Evolutionary conservation across 2,329 filamentous ascomycete species (phyloP), one percentile per base, ranked within the genome.

Genomic region (Colletotrichum destructivum): DNA sequence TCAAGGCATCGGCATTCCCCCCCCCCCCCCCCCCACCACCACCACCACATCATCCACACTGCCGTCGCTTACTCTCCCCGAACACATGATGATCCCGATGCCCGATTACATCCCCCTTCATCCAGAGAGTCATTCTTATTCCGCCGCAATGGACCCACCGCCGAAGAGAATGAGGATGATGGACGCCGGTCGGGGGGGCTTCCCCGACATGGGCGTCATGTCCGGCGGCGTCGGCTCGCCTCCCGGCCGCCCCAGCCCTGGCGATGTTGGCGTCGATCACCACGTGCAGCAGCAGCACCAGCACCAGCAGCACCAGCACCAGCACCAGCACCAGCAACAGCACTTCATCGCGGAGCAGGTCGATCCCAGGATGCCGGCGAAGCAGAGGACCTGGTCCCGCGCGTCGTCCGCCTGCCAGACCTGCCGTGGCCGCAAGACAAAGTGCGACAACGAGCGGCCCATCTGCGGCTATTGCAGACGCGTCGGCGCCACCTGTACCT

Each of bases 371-470:
- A 44, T 56, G n/a, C 49, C 62, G 31, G 31, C 31, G 68, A 68
- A 67, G 69, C 64, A 68, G 26, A 60, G 68, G 21, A 68, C 68
- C 9, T 71, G 72, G 46, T 69, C 72, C 9, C 72, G 72, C 47
- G 72, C 69, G 1, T 69, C 72, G 11, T 78, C 76, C 18, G 81
- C 81, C 7, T 83, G 81, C 18, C 77, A 81, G 69, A 79, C 80
- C 0, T 82, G 81, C 73, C 79, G 81, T 2, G 78, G 78, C 8
- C 74, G 81, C 16, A 81, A 81, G 73, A 82, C 80, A 18, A 82
- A 82, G 61, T 82, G 81, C 73, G 81, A 82, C 57, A 83, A 82
- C 63, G 76, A 77, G 16, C 78, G 79, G 40, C 81, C 81, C 2
- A 78, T 78, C 0, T 82, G 81, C 72, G 80, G 81, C 9, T 82